A percentile compares a stretch with the other conserved stretches of the same genome.
phyloP scores from a whole-genome alignment of 148 eudicot genomes.

The Chenopodium suecicum region DNA sequence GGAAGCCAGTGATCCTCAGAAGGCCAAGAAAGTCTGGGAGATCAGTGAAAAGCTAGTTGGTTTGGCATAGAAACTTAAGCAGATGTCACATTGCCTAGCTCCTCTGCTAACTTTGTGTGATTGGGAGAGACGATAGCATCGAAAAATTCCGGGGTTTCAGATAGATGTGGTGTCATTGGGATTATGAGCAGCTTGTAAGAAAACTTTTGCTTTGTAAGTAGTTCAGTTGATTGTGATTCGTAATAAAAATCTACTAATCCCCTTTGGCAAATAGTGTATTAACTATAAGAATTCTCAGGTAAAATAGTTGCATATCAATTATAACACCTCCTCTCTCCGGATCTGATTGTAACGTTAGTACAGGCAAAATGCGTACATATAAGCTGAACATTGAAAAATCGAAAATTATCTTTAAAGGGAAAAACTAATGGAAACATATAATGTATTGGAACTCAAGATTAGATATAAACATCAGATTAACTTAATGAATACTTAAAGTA shows the following conservation, averaged over 20 bases:
- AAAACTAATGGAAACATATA: background rate
- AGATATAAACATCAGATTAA: background rate
- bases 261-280: background rate
- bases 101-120: background rate
- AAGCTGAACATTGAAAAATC: background rate
- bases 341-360: no score
- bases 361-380: no score
- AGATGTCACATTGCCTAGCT: conserved; percentile 8
- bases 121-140: background rate
- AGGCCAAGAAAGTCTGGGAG: conserved; percentile 68
- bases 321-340: no score
- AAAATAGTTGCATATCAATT: background rate
- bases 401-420: no score
- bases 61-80: conserved; percentile 35
- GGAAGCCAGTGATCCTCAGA: conserved; percentile 61
- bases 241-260: conserved; percentile 17
- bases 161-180: background rate
- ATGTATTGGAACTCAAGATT: background rate
- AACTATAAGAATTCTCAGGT: background rate
- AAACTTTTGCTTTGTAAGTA: conserved; percentile 25
- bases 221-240: conserved; percentile 16
- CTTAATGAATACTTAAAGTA: background rate
- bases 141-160: background rate
- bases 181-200: conserved; percentile 17
- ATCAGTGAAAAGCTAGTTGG: conserved; percentile 69